Evolutionary conservation across 352 stramenopile species (phyloP), one percentile per base, ranked within the genome.

Genomic region (Globisporangium nagaii): DNA sequence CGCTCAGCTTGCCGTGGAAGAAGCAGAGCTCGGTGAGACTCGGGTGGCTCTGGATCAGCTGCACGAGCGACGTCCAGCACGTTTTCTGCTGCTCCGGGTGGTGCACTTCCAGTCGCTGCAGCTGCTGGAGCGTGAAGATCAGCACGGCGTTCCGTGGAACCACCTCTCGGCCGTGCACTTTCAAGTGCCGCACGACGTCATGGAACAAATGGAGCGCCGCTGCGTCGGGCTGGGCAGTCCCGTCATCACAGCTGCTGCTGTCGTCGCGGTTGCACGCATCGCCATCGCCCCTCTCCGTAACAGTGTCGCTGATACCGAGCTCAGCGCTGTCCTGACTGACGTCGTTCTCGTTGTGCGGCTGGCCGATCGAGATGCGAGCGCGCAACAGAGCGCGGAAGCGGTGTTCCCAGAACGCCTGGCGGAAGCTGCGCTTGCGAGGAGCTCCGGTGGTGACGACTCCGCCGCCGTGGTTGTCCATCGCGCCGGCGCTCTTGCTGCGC

Each of bases 81-180:
- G 60, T 88, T 25, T 66, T 60, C 52, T 84, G 75, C 63, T 87
- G 78, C 22, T 90, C 82, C 15, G 75, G 78, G 40, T 93, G 79
- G 34, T 93, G 82, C 8, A 93, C 62, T 55, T 93, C 79, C 9
- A 93, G 67, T 28, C 82, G 67, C 15, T 46, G 61, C 20, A 93
- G 67, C 2, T 40, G 42, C 17, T 52, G 56, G 7, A 93, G 68
- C 8, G 53, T 40, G 22, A 75, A 40, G 28, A 93, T 65, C 27
- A 79, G 56, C 44, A 58, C 37, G 30, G 70, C 52, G 50, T 87
- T 90, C 13, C 69, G 52, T 17, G 69, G 52, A 9, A 67, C 68
- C n/a, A 93, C 59, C 45, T 90, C 82, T 1, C 78, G 73, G 0
- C 75, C 78, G 32, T 88, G 80, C 27, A 88, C 55, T 46, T 84